Evolutionary conservation across 1,284 basidiomycete species (phyloP).

Genomic region (Ceratobasidium sp.): DNA sequence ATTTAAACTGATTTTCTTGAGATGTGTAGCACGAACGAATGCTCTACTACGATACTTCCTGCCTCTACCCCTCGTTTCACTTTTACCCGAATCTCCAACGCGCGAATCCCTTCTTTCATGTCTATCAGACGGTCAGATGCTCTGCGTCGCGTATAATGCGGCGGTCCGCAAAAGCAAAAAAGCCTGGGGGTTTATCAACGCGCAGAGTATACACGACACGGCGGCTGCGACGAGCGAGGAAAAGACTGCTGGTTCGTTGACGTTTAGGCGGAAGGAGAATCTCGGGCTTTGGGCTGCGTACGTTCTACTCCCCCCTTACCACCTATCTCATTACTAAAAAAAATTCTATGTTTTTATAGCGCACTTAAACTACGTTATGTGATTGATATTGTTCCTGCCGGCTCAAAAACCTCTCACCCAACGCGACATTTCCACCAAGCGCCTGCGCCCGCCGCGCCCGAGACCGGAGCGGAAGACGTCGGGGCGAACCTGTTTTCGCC

Average conservation of each 20-base stretch:
- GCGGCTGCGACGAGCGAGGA: conserved; percentile 56
- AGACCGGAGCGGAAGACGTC: conserved; percentile 49
- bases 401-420: conserved; percentile 47
- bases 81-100: conserved; percentile 59
- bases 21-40: conserved; percentile 71
- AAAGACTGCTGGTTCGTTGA: conserved; percentile 70
- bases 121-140: conserved; percentile 81
- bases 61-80: conserved; percentile 58
- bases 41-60: conserved; percentile 67
- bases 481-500: conserved; percentile 61
- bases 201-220: conserved; percentile 80
- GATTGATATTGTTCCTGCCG: conserved; percentile 61
- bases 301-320: conserved; percentile 55
- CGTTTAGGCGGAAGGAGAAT: conserved; percentile 87
- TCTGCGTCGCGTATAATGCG: conserved; percentile 85
- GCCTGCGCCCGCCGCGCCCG: too few species aligned
- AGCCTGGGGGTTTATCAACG: conserved; percentile 89
- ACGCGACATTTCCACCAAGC: conserved; percentile 55
- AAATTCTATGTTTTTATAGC: conserved; percentile 63
- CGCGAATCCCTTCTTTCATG: conserved; percentile 64
- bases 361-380: conserved; percentile 86
- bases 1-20: too few species aligned
- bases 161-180: conserved; percentile 82
- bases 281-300: conserved; percentile 86
- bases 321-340: conserved; percentile 10